Evolutionary conservation across 805 yeast species (phyloP).

Genomic region (Kregervanrija pseudodelftensis): DNA sequence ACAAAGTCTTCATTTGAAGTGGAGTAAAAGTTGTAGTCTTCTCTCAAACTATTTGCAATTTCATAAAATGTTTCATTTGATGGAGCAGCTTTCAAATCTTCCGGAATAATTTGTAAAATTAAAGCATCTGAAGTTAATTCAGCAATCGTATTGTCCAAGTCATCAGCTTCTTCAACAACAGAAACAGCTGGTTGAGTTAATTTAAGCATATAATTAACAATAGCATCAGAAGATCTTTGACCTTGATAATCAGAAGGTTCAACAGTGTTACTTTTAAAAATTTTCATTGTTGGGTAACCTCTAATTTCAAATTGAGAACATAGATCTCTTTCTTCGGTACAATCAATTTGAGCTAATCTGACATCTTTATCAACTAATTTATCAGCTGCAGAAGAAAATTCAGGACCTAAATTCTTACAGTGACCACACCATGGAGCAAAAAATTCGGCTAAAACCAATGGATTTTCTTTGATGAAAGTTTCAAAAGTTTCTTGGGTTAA

Average conservation of each 20-base stretch:
- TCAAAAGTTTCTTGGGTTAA: conserved; percentile 61
- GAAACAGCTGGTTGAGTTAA: conserved; percentile 74
- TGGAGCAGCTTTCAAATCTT: conserved; percentile 21
- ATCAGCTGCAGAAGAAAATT: conserved; percentile 68
- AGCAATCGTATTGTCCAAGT: conserved; percentile 42
- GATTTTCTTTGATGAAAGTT: conserved; percentile 59
- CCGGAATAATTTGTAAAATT: conserved; percentile 45
- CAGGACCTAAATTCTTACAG: conserved; percentile 84
- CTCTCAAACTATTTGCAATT: conserved; percentile 60
- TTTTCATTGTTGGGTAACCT: conserved; percentile 83
- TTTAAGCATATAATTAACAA: conserved; percentile 71
- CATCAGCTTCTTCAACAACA: conserved; percentile 38
- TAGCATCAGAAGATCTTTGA: conserved; percentile 74
- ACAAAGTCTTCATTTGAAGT: conserved; percentile 31
- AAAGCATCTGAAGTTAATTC: conserved; percentile 41
- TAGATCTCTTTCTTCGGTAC: conserved; percentile 69
- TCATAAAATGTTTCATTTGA: conserved; percentile 52
- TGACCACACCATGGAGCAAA: conserved; percentile 99
- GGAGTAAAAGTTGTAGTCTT: conserved; percentile 54
- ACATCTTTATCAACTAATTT: conserved; percentile 51
- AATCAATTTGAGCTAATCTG: conserved; percentile 77
- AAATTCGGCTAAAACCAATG: conserved; percentile 78
- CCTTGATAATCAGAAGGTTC: conserved; percentile 68
- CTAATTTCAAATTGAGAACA: conserved; percentile 61
- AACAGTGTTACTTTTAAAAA: conserved; percentile 49